Conservation (phyloP, 192 early-diverging fungal genomes). For the Coemansia umbellata region DNA sequence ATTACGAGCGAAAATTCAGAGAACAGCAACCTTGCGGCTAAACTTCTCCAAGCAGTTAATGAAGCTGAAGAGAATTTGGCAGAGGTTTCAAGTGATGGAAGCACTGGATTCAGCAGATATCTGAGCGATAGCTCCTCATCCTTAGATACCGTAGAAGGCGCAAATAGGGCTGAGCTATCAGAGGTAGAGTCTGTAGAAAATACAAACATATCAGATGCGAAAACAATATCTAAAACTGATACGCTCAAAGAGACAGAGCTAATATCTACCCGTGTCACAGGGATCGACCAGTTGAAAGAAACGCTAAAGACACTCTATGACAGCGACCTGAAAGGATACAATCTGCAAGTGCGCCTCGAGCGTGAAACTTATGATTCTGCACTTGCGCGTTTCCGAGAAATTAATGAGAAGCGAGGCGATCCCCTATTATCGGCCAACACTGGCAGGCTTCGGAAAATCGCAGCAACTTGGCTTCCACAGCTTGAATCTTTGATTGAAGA, state of each 20-base stretch:
- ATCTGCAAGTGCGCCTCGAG: conserved; percentile 78
- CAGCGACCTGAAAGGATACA: conserved; percentile 58
- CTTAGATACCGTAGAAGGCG: too few species aligned
- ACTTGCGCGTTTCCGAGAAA: conserved; percentile 59
- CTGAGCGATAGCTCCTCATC: too few species aligned
- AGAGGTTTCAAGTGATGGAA: conserved; percentile 18
- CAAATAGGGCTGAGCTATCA: too few species aligned
- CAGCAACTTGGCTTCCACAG: conserved; percentile 72
- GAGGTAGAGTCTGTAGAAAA: too few species aligned
- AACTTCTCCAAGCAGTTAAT: conserved; percentile 26
- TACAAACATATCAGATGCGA: not conserved
- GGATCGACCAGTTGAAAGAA: conserved; percentile 70
- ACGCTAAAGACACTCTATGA: conserved; percentile 59
- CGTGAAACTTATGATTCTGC: conserved; percentile 75
- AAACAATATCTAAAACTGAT: too few species aligned
- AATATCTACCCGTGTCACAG: conserved; percentile 57
- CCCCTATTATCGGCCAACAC: conserved; percentile 54
- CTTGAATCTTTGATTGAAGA: conserved; percentile 66
- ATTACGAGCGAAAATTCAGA: conserved; percentile 23
- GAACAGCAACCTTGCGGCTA: conserved; percentile 19
- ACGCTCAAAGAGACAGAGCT: conserved; percentile 24
- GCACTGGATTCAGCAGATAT: too few species aligned
- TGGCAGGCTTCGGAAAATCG: conserved; percentile 53
- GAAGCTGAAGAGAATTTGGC: conserved; percentile 29
- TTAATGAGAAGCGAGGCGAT: conserved; percentile 55